These are phyloP conservation scores for Pseudocercospora musae DNA, from an alignment of 2,329 filamentous ascomycete genomes.

Conservation along the genomic window DNA sequence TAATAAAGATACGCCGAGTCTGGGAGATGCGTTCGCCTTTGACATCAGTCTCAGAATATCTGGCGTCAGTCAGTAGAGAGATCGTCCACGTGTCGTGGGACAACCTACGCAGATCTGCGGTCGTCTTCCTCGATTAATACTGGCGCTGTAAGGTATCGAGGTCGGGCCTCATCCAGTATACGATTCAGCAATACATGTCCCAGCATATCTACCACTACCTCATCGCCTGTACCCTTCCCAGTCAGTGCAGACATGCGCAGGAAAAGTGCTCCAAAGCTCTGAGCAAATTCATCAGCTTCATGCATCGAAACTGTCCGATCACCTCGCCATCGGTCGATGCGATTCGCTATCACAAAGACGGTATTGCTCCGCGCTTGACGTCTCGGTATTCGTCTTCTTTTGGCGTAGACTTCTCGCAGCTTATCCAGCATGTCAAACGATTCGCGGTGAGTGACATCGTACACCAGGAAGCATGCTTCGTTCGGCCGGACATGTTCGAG, in stretches of 20 bases:
- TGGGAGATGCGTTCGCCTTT: background rate
- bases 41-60: background rate
- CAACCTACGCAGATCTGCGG: background rate
- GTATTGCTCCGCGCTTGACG: constrained; percentile 5
- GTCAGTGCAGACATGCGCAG: constrained; percentile 10
- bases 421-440: constrained; percentile 9
- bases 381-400: constrained; percentile 5
- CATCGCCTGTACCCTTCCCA: constrained; percentile 12
- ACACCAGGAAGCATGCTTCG: constrained; percentile 12
- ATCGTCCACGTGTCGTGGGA: background rate
- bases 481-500: constrained; percentile 8
- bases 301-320: constrained; percentile 8
- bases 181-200: constrained; percentile 7
- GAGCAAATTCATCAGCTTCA: constrained; percentile 7
- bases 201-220: constrained; percentile 7
- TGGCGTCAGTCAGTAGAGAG: background rate
- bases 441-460: constrained; percentile 9
- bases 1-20: background rate
- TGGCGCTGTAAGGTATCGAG: background rate
- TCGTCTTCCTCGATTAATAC: background rate
- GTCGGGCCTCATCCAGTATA: constrained; percentile 7
- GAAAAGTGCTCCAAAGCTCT: constrained; percentile 4
- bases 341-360: constrained; percentile 9
- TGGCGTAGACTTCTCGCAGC: background rate
- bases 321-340: constrained; percentile 14